Percentiles rank a stretch among this genome's conserved stretches.
phyloP scores from a whole-genome alignment of 2,329 filamentous ascomycete genomes.

The Colletotrichum agaves region DNA sequence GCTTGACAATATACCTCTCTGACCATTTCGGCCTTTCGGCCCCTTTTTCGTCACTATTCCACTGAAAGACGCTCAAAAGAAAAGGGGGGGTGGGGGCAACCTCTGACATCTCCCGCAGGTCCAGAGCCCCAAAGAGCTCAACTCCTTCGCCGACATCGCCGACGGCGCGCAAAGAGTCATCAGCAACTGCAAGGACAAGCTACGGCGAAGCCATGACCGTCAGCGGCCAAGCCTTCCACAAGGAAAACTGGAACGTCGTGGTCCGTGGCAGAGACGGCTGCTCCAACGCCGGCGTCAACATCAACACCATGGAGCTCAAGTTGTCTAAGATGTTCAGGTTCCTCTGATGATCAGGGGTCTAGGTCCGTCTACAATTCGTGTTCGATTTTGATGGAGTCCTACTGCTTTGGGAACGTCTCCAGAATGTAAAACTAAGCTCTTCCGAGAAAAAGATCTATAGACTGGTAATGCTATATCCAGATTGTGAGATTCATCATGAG shows the following conservation, averaged over 20 bases:
- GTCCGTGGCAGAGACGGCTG: conserved; percentile 21
- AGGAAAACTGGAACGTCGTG: conserved; percentile 20
- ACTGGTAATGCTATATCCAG: not conserved
- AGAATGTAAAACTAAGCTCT: no score
- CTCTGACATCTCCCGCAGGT: not conserved
- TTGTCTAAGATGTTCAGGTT: not conserved
- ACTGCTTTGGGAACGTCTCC: no score
- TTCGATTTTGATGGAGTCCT: no score
- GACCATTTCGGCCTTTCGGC: no score
- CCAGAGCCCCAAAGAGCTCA: conserved; percentile 9
- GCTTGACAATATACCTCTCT: no score
- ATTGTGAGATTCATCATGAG: not conserved
- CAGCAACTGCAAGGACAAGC: conserved; percentile 25
- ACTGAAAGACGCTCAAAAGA: no score
- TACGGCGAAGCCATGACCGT: conserved; percentile 18
- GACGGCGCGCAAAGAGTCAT: conserved; percentile 24
- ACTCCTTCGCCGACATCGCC: conserved; percentile 24
- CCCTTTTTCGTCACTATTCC: no score
- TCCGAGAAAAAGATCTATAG: no score
- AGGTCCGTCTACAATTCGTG: no score
- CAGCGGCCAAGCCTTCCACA: conserved; percentile 27
- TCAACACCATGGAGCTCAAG: not conserved
- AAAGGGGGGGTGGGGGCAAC: no score
- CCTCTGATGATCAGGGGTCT: not conserved
- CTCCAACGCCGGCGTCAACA: not conserved